These are phyloP conservation scores for Stephania yunnanensis DNA, from an alignment of 164 flowering plant genomes.

Conservation along the genomic window DNA sequence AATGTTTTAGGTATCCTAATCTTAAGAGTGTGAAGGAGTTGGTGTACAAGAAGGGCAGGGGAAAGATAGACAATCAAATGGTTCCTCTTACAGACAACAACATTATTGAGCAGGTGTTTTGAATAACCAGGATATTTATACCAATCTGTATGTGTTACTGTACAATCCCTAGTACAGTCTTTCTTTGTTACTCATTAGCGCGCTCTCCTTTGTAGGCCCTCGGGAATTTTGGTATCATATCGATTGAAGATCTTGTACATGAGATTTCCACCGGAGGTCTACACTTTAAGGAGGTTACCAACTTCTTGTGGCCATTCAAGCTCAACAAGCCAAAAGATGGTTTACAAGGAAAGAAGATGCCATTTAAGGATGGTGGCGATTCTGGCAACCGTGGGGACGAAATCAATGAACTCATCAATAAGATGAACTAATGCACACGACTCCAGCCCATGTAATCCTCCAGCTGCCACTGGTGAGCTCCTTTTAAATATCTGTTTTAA, in stretches of 20 bases:
- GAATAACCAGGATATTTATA: not conserved
- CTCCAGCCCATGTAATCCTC: not conserved
- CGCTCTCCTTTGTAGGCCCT: constrained; percentile 37
- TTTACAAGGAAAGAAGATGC: constrained; percentile 40
- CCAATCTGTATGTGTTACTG: not conserved
- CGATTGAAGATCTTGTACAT: constrained; percentile 74
- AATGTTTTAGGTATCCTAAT: constrained; percentile 63
- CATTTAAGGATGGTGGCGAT: constrained; percentile 69
- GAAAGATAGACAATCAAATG: constrained; percentile 41
- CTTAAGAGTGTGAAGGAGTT: constrained; percentile 70
- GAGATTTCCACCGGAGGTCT: constrained; percentile 64
- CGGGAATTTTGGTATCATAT: constrained; percentile 57
- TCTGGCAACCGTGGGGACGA: constrained; percentile 63
- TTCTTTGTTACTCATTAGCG: not conserved
- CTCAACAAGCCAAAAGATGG: constrained; percentile 62
- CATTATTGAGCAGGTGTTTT: constrained; percentile 69
- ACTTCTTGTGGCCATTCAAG: constrained; percentile 62
- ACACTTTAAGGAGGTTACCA: constrained; percentile 61
- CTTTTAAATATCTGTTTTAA: not conserved
- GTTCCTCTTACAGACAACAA: constrained; percentile 80
- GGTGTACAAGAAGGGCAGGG: constrained; percentile 74
- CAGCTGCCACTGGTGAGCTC: not conserved
- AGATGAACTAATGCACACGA: constrained; percentile 47
- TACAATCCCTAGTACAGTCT: no score
- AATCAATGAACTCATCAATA: constrained; percentile 61